phyloP scores from a whole-genome alignment of 176 grass and related monocot species.

The Musa troglodytarum region DNA sequence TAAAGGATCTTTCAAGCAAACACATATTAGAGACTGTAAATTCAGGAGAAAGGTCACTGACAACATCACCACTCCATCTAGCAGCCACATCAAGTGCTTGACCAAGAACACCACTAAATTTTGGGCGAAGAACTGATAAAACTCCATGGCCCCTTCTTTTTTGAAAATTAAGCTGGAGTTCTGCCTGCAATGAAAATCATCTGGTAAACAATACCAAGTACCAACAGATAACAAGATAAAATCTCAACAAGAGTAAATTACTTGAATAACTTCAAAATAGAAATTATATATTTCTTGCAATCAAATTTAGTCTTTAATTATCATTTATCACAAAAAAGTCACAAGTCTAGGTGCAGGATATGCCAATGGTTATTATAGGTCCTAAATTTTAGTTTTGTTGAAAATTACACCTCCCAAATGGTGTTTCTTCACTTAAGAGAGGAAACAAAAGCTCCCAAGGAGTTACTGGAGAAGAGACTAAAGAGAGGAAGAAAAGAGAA shows the following conservation, averaged over 20 bases:
- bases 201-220: neutral
- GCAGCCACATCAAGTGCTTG: constrained; percentile 95
- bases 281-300: too few relatives aligned
- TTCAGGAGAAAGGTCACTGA: constrained; percentile 40
- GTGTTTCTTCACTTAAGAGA: neutral
- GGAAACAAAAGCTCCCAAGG: neutral
- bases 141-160: constrained; percentile 96
- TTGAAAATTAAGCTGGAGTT: constrained; percentile 98
- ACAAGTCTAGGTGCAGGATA: neutral
- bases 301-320: too few relatives aligned
- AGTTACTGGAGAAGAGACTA: neutral
- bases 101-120: constrained; percentile 93
- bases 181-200: constrained; percentile 53
- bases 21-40: neutral
- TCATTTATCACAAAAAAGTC: neutral
- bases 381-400: neutral
- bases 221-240: neutral
- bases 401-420: neutral
- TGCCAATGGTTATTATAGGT: neutral
- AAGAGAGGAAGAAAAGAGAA: neutral
- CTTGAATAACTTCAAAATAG: too few relatives aligned
- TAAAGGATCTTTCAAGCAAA: neutral
- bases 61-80: constrained; percentile 98
- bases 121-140: constrained; percentile 75
- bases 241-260: too few relatives aligned